Evolutionary conservation across 805 yeast species (phyloP), one percentile per base, ranked within the genome.

Genomic region (Kurtzmaniella cleridarum): DNA sequence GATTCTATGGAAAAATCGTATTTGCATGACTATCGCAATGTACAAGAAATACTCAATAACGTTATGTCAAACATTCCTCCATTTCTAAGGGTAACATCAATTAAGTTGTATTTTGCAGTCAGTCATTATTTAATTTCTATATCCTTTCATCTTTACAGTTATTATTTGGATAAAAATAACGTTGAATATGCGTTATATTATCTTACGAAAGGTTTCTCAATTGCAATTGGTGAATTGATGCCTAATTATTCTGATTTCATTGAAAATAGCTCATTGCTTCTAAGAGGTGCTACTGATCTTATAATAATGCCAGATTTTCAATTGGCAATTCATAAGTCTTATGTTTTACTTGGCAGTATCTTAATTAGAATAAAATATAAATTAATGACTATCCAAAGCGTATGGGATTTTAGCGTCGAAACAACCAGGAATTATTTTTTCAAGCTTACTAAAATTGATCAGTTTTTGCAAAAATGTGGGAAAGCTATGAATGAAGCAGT

Each of bases 121-220:
- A 42, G 41, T 30, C 45, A 49, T 6, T 57, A 55, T 41, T 29
- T 51, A 30, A 35, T 54, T 28, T 41, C 60, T 2, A 35, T 60
- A 3, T 54, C 41, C 30, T 54, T 51, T 27, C 59, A 55, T 40
- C 43, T 59, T 32, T 57, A 48, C 41, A 47, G 54, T 39, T 49
- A 54, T 38, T 60, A 59, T 34, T 66, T 60, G 41, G 41, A 44
- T 13, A 42, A 43, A 30, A 46, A 47, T 12, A 47, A 57, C 35
- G 39, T 41, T 14, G 52, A 50, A 13, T 41, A 49, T 35, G 52
- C 60, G 0, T 60, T 48, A 45, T 59, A 44, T 39, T 60, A 54
- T 36, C 36, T 59, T 27, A 59, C 56, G 40, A 62, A 60, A 35
- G 39, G 57, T 10, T 13, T 56, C 24, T 40, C 41, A 10, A 41